phyloP scores from a whole-genome alignment of 441 rosid genomes.

The Mallotus japonicus region DNA sequence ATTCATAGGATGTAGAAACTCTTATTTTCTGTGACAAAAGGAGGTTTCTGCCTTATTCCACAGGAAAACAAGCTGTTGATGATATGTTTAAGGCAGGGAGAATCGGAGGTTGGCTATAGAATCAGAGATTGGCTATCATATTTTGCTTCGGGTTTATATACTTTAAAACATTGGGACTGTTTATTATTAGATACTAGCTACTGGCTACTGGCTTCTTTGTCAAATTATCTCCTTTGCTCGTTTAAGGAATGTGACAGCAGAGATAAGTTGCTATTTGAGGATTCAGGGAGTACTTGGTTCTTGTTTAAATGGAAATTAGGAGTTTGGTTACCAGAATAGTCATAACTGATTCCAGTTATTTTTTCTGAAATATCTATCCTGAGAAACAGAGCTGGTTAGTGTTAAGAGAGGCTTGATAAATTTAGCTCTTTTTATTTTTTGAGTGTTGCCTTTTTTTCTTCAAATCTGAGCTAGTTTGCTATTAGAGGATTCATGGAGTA shows the following conservation, averaged over 20 bases:
- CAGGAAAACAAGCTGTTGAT: slow-evolving; percentile 3
- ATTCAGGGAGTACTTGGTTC: not conserved
- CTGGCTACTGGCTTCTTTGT: not conserved
- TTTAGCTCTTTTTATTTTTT: too few relatives aligned
- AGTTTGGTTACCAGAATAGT: not conserved
- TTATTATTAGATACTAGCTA: not conserved
- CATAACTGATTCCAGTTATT: too few relatives aligned
- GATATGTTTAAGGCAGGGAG: not conserved
- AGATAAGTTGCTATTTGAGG: not conserved
- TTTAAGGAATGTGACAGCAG: not conserved
- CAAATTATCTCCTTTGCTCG: not conserved
- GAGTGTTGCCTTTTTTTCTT: too few relatives aligned
- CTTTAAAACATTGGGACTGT: not conserved
- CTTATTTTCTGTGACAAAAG: not conserved
- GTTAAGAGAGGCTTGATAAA: too few relatives aligned
- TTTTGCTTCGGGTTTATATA: not conserved
- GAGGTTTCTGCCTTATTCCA: not conserved
- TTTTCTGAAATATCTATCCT: not conserved
- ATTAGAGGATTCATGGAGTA: too few relatives aligned
- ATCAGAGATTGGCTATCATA: not conserved
- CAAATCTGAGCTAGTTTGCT: too few relatives aligned
- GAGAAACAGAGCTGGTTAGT: too few relatives aligned
- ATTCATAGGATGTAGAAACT: not conserved
- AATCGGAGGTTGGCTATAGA: not conserved
- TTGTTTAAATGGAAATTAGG: slow-evolving; percentile 7